Conservation (phyloP, 345 rosid species). For the Eutrema japonicum region DNA sequence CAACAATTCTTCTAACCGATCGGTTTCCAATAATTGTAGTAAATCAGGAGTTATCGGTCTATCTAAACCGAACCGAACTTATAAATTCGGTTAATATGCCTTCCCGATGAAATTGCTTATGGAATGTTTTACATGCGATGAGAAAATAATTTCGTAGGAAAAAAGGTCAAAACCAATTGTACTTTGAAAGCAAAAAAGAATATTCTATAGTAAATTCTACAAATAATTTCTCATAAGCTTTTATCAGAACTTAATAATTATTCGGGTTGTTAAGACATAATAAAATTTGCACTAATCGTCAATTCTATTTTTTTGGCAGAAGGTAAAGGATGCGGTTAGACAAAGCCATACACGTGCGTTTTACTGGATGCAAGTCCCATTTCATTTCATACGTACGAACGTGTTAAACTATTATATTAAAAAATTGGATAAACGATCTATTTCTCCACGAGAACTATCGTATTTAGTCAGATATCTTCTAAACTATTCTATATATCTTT, state of each 20-base stretch:
- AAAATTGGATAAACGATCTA: neutral
- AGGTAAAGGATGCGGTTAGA: constrained; percentile 1
- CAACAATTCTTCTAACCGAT: neutral
- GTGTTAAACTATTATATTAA: constrained; percentile 3
- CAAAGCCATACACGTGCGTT: constrained; percentile 22
- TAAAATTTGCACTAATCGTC: neutral
- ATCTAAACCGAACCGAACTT: neutral
- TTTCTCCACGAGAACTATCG: too few relatives aligned
- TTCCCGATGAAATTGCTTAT: neutral
- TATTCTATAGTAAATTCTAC: neutral
- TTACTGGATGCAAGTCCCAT: constrained; percentile 1
- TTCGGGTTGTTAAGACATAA: neutral
- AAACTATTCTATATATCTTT: too few relatives aligned
- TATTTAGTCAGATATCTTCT: too few relatives aligned
- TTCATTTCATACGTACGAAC: constrained; percentile 20
- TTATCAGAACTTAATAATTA: neutral
- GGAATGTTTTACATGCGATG: neutral
- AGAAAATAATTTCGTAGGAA: neutral
- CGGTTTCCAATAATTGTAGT: neutral
- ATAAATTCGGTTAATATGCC: neutral
- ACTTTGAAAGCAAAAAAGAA: neutral
- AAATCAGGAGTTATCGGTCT: neutral
- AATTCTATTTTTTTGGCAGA: neutral
- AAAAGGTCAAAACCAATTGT: neutral
- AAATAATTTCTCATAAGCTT: neutral